phyloP scores from a whole-genome alignment of 257 asterid genomes.

The Penstemon newberryi region DNA sequence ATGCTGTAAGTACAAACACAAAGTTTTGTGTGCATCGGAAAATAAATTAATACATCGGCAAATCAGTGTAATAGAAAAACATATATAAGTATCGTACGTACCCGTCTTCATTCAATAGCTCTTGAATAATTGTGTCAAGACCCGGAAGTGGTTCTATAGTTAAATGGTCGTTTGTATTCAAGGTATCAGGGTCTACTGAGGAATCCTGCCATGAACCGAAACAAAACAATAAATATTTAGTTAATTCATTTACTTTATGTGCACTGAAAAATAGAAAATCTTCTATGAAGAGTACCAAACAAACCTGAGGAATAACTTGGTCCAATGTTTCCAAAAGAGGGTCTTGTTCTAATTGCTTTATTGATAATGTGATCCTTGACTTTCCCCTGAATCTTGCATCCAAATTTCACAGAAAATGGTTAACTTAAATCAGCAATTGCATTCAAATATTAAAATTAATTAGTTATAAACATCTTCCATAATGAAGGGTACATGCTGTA shows the following conservation, averaged over 20 bases:
- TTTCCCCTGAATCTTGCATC: slow-evolving; percentile 52
- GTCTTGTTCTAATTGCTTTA: slow-evolving; percentile 92
- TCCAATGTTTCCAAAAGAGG: slow-evolving; percentile 90
- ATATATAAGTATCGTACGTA: slow-evolving; percentile 36
- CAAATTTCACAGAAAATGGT: neutral
- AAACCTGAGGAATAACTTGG: slow-evolving; percentile 92
- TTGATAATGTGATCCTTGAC: slow-evolving; percentile 73
- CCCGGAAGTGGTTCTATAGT: slow-evolving; percentile 91
- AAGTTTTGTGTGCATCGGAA: neutral
- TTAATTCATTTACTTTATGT: neutral
- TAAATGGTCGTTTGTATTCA: slow-evolving; percentile 32
- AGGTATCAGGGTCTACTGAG: slow-evolving; percentile 35
- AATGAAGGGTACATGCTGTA: too few relatives aligned
- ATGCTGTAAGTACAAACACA: slow-evolving; percentile 44
- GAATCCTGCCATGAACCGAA: slow-evolving; percentile 45
- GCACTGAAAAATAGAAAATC: neutral
- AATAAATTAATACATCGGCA: neutral
- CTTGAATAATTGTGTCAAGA: slow-evolving; percentile 68
- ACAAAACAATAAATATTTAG: neutral
- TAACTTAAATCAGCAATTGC: neutral
- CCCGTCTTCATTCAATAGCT: slow-evolving; percentile 91
- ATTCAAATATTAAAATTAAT: neutral
- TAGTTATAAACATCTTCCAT: too few relatives aligned
- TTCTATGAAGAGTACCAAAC: slow-evolving; percentile 27
- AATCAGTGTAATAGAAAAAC: neutral